These are phyloP conservation scores for Salix brachista DNA, from an alignment of 345 rosid species.

Conservation along the genomic window DNA sequence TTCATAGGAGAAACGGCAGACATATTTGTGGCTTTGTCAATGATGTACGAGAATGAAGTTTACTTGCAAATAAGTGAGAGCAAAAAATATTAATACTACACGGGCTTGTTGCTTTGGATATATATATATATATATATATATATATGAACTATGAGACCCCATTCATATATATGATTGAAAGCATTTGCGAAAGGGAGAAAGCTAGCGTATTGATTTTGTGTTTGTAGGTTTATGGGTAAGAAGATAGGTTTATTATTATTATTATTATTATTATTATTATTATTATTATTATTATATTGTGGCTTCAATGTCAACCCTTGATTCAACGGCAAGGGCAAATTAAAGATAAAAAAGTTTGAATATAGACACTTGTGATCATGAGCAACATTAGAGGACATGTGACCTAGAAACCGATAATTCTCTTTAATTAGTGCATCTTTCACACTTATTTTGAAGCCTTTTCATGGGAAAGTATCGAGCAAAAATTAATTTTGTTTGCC, in stretches of 20 bases:
- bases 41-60: not conserved
- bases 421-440: not conserved
- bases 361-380: slow-evolving; percentile 14
- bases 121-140: too few relatives aligned
- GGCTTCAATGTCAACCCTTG: slow-evolving; percentile 24
- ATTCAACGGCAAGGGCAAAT: slow-evolving; percentile 6
- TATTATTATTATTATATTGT: too few relatives aligned
- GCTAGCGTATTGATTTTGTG: not conserved
- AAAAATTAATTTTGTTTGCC: too few relatives aligned
- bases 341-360: too few relatives aligned
- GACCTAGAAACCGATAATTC: not conserved
- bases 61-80: not conserved
- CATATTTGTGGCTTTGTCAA: not conserved
- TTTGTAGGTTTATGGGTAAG: not conserved
- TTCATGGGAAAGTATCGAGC: not conserved
- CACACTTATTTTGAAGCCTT: not conserved
- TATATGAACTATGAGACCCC: too few relatives aligned
- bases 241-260: not conserved
- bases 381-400: slow-evolving; percentile 13
- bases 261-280: too few relatives aligned
- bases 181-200: not conserved
- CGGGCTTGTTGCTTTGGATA: not conserved
- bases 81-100: not conserved
- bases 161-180: not conserved
- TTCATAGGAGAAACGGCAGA: not conserved